Base-by-base conservation (phyloP, 768 basidiomycete genomes). In the Tricholoma bakamatsutake region DNA sequence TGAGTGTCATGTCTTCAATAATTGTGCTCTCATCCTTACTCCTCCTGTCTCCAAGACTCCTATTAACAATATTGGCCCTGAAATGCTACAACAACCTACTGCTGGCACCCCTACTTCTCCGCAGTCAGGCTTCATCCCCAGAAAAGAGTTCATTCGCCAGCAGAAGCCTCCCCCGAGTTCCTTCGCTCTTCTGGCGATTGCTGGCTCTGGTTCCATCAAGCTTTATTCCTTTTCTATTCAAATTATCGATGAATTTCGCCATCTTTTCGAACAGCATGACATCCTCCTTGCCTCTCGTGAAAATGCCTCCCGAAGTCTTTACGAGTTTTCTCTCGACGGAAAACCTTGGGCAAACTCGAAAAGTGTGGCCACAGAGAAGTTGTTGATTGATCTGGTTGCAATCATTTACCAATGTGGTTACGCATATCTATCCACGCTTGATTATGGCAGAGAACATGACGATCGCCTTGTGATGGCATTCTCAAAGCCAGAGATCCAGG, bases 261-360 rank as follows among this genome's bases (percentile, higher is more conserved):
- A 73, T 52, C 74, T 83, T 58, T 76, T 90, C 53, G 80, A 85
- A 64, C 59, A 75, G 64, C 60, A 72, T 62, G 61, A 69, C 65
- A 62, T 66, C 48, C 73, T 82, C 30, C 66, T 74, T 43, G 69
- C 71, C 51, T 76, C 76, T 53, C 75, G 83, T 42, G 82, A 88
- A 69, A 81, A 87, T 65, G 58, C 72, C 0, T 60, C 71, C 11
- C 80, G 84, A 48, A 82, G 81, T 59, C 75, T 87, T 55, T 82
- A 73, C 67, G 87, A 90, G 70, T 85, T 88, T 58, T 69, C 76
- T 27, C 73, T 90, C 34, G 78, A 82, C 33, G 82, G 81, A 28
- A 89, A 84, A 69, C 88, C 88, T 43, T 90, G 88, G 88, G 73
- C 79, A 34, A 84, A 77, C 59, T 73, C 87, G 52, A 90, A 87